Evolutionary conservation across 2,329 filamentous ascomycete species (phyloP).

Genomic region (Alternaria incomplexa): DNA sequence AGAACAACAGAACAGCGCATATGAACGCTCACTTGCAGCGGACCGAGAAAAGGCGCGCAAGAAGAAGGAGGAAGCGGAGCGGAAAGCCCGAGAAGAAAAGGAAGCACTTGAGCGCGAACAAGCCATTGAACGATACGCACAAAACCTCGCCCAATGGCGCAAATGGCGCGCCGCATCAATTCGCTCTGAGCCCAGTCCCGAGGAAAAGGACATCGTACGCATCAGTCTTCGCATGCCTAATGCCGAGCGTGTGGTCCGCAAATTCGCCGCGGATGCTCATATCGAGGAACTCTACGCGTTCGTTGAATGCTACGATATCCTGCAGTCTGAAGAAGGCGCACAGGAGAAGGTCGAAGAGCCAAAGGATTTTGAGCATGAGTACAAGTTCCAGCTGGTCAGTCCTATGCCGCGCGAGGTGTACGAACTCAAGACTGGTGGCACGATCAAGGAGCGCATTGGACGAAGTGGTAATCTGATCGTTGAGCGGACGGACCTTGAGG

Average conservation of each 20-base stretch:
- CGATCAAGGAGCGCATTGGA: conserved; percentile 76
- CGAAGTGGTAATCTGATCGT: conserved; percentile 88
- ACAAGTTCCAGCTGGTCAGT: conserved; percentile 83
- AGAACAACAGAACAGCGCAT: conserved; percentile 90
- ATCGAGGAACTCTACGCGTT: conserved; percentile 95
- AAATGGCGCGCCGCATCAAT: conserved; percentile 77
- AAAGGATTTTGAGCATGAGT: conserved; percentile 76
- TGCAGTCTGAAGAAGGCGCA: conserved; percentile 54
- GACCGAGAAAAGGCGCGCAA: conserved; percentile 84
- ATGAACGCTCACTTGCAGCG: conserved; percentile 86
- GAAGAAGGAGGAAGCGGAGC: conserved; percentile 76
- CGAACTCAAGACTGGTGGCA: conserved; percentile 69
- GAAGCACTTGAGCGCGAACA: conserved; percentile 70
- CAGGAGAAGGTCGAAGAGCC: conserved; percentile 58
- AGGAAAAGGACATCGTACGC: conserved; percentile 74
- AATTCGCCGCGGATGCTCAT: conserved; percentile 71
- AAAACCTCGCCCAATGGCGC: conserved; percentile 73
- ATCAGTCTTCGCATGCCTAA: conserved; percentile 67
- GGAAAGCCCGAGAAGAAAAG: conserved; percentile 65
- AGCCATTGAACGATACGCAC: conserved; percentile 63
- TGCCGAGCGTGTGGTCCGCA: conserved; percentile 76
- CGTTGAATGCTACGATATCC: conserved; percentile 83
- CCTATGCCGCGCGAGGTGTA: conserved; percentile 85
- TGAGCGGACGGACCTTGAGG: conserved; percentile 69
- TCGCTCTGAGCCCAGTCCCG: conserved; percentile 68